These are phyloP conservation scores for Gossypium herbaceum DNA, from an alignment of 345 rosid species.

Conservation along the genomic window DNA sequence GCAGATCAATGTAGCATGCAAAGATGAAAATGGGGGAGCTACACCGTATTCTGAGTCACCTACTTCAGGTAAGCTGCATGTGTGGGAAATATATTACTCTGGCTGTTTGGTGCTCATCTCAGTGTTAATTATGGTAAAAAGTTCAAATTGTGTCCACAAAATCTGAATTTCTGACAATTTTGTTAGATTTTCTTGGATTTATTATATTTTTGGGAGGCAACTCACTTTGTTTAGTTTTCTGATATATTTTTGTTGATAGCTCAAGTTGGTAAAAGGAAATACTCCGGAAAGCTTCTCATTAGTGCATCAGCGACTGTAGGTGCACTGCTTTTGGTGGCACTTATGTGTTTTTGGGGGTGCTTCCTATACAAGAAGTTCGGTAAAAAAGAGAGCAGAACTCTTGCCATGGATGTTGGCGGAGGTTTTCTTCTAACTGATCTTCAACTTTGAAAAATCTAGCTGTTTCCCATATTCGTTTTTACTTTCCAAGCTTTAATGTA, in stretches of 20 bases:
- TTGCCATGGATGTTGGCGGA: conserved; percentile 85
- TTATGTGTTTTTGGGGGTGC: conserved; percentile 99
- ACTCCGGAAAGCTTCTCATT: conserved; percentile 68
- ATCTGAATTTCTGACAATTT: not conserved
- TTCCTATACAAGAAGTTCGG: conserved; percentile 95
- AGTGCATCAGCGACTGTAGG: conserved; percentile 96
- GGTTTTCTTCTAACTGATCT: conserved; percentile 42
- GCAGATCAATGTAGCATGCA: conserved; percentile 61
- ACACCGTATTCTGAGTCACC: conserved; percentile 36
- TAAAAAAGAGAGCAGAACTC: conserved; percentile 64
- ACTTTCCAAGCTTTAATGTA: conserved; percentile 9
- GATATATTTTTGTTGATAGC: conserved; percentile 31
- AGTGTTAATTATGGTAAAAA: not conserved
- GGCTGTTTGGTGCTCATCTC: conserved; percentile 14
- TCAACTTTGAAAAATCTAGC: conserved; percentile 14
- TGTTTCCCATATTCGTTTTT: conserved; percentile 5
- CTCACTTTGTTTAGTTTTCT: conserved; percentile 19
- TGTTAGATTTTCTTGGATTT: not conserved
- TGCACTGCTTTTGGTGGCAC: conserved; percentile 93
- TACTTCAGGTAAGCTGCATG: conserved; percentile 43
- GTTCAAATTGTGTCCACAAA: not conserved
- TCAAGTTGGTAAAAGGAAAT: conserved; percentile 57
- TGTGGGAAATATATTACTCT: not conserved
- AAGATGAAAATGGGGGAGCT: conserved; percentile 46
- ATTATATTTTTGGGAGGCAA: not conserved